Conservation (phyloP, 2,329 filamentous ascomycete genomes). For the Talaromyces marneffei region DNA sequence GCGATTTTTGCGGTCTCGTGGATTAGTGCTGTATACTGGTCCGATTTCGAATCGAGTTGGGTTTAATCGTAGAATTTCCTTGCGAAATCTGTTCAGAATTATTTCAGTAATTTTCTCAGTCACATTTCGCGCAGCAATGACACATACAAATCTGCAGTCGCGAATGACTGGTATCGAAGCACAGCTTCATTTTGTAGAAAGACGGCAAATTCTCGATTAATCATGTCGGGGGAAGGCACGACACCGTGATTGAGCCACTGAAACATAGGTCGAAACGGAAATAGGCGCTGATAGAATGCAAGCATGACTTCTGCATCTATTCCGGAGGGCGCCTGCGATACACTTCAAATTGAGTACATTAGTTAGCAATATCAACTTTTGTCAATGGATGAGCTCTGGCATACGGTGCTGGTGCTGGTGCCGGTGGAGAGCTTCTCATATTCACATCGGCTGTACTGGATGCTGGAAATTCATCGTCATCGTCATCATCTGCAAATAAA, state of each 20-base stretch:
- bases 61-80: slow-evolving; percentile 81
- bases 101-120: background rate
- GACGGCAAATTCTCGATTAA: slow-evolving; percentile 90
- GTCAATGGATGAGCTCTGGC: slow-evolving; percentile 8
- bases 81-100: slow-evolving; percentile 60
- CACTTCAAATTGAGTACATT: slow-evolving; percentile 20
- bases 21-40: slow-evolving; percentile 92
- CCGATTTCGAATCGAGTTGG: slow-evolving; percentile 97
- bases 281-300: slow-evolving; percentile 91
- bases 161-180: slow-evolving; percentile 80
- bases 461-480: slow-evolving; percentile 47
- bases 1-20: slow-evolving; percentile 83
- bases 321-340: slow-evolving; percentile 28
- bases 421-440: slow-evolving; percentile 36
- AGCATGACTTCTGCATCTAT: slow-evolving; percentile 82
- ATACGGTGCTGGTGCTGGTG: slow-evolving; percentile 31
- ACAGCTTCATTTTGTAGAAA: slow-evolving; percentile 90
- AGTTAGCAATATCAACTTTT: background rate
- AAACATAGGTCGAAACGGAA: slow-evolving; percentile 90
- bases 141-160: slow-evolving; percentile 57
- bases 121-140: background rate
- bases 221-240: slow-evolving; percentile 79
- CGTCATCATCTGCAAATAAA: slow-evolving; percentile 56
- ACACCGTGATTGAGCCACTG: slow-evolving; percentile 97
- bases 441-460: slow-evolving; percentile 48